A percentile compares a stretch with the other conserved stretches of the same genome.
These are phyloP conservation scores for Mixia osmundae DNA, from an alignment of 1,284 basidiomycete species.

Conservation along the genomic window DNA sequence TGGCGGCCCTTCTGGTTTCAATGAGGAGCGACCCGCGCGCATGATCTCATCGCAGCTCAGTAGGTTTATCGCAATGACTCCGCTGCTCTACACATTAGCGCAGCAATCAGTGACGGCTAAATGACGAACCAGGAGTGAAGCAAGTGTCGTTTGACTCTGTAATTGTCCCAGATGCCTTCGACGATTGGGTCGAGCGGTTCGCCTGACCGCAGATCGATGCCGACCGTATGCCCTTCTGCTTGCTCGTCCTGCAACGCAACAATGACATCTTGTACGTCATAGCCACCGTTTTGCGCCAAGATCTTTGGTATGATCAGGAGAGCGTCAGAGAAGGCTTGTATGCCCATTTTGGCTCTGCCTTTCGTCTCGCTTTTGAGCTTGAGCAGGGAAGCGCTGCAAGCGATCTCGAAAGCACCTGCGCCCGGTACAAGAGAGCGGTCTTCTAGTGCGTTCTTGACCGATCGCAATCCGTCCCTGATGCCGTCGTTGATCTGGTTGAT, in stretches of 20 bases:
- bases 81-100: conserved; percentile 30
- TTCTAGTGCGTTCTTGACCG: conserved; percentile 92
- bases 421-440: conserved; percentile 74
- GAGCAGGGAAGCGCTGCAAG: conserved; percentile 68
- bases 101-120: conserved; percentile 5
- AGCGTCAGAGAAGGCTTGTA: conserved; percentile 91
- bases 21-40: conserved; percentile 54
- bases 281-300: conserved; percentile 83
- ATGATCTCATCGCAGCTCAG: conserved; percentile 76
- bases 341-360: conserved; percentile 90
- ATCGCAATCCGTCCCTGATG: conserved; percentile 79
- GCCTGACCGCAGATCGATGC: conserved; percentile 75
- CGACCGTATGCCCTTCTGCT: conserved; percentile 69
- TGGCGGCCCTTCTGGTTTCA: conserved; percentile 8
- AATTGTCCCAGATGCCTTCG: conserved; percentile 97
- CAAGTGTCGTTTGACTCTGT: conserved; percentile 96
- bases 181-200: conserved; percentile 91
- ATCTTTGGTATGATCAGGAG: conserved; percentile 90
- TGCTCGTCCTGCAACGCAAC: conserved; percentile 86
- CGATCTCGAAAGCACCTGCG: conserved; percentile 89
- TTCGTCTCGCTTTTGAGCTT: conserved; percentile 54
- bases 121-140: conserved; percentile 65
- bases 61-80: conserved; percentile 91
- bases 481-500: conserved; percentile 93
- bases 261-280: conserved; percentile 88